These are phyloP conservation scores for Botrytis elliptica DNA, from an alignment of 2,329 filamentous ascomycete species.

Conservation along the genomic window DNA sequence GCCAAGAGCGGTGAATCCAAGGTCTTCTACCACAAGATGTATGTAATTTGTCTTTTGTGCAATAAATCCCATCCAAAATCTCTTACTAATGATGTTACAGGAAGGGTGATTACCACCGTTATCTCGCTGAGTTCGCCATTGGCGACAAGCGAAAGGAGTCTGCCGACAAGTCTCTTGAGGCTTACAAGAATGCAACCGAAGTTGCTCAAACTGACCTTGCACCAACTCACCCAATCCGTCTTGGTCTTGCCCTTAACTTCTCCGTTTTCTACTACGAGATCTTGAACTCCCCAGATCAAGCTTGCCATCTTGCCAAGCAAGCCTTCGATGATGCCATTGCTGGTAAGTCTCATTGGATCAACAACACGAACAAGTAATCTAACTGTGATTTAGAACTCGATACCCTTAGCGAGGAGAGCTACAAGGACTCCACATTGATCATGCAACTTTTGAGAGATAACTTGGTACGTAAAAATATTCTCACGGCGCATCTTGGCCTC, in stretches of 20 bases:
- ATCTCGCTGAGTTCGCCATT: slow-evolving; percentile 94
- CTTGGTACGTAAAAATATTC: slow-evolving; percentile 47
- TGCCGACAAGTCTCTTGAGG: slow-evolving; percentile 91
- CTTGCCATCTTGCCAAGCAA: slow-evolving; percentile 98
- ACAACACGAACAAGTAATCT: slow-evolving; percentile 13
- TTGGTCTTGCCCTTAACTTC: slow-evolving; percentile 97
- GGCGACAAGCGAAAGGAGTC: slow-evolving; percentile 94
- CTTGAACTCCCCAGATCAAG: slow-evolving; percentile 94
- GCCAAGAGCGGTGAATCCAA: slow-evolving; percentile 96
- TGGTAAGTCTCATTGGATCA: slow-evolving; percentile 47
- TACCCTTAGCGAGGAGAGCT: slow-evolving; percentile 95
- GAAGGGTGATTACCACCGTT: slow-evolving; percentile 99
- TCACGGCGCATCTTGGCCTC: not conserved
- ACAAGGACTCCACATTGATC: slow-evolving; percentile 98
- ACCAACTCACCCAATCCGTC: slow-evolving; percentile 95
- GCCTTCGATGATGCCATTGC: slow-evolving; percentile 99
- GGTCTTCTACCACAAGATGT: slow-evolving; percentile 99
- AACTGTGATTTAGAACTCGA: slow-evolving; percentile 65
- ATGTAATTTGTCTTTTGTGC: slow-evolving; percentile 39
- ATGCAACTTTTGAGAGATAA: slow-evolving; percentile 99
- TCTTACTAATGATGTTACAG: slow-evolving; percentile 47
- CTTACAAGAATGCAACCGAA: slow-evolving; percentile 98
- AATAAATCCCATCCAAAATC: not conserved
- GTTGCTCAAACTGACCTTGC: slow-evolving; percentile 97
- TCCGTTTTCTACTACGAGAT: slow-evolving; percentile 99